phyloP scores from a whole-genome alignment of 225 moss, liverwort and hornwort genomes.

The Anthoceros angustus region DNA sequence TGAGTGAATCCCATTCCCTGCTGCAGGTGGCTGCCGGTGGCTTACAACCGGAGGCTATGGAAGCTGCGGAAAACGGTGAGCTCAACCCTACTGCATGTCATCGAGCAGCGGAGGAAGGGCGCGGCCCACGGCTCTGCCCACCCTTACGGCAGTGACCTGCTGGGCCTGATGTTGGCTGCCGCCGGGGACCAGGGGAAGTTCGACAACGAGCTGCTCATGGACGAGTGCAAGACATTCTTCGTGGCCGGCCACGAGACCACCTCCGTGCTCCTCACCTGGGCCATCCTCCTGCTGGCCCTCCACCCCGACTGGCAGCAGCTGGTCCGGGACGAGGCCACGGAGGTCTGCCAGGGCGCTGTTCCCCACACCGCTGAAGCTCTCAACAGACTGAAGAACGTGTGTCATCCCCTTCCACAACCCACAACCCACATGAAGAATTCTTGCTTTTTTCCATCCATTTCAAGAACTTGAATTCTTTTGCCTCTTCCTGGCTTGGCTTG shows the following conservation, averaged over 20 bases:
- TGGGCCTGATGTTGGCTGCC: slow-evolving; percentile 10
- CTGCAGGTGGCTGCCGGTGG: slow-evolving; percentile 4
- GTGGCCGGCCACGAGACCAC: slow-evolving; percentile 24
- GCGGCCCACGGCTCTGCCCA: not conserved
- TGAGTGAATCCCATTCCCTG: not conserved
- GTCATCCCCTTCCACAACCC: too few relatives aligned
- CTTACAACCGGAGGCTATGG: not conserved
- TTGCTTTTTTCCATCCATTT: too few relatives aligned
- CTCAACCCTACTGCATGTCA: not conserved
- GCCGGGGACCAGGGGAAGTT: not conserved
- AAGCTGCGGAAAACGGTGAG: not conserved
- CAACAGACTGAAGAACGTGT: slow-evolving; percentile 14
- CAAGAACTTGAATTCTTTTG: too few relatives aligned
- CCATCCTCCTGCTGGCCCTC: slow-evolving; percentile 20
- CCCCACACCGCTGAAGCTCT: slow-evolving; percentile 4
- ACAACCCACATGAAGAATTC: too few relatives aligned
- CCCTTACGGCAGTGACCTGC: slow-evolving; percentile 4
- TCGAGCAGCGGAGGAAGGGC: not conserved
- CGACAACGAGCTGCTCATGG: slow-evolving; percentile 11
- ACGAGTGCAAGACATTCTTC: slow-evolving; percentile 16
- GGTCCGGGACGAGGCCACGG: slow-evolving; percentile 25
- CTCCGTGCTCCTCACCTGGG: slow-evolving; percentile 13
- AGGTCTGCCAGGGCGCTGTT: slow-evolving; percentile 4
- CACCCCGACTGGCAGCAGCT: slow-evolving; percentile 22
- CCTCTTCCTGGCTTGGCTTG: too few relatives aligned